phyloP scores from a whole-genome alignment of 2,329 filamentous ascomycete species.

The Clonostachys rosea region DNA sequence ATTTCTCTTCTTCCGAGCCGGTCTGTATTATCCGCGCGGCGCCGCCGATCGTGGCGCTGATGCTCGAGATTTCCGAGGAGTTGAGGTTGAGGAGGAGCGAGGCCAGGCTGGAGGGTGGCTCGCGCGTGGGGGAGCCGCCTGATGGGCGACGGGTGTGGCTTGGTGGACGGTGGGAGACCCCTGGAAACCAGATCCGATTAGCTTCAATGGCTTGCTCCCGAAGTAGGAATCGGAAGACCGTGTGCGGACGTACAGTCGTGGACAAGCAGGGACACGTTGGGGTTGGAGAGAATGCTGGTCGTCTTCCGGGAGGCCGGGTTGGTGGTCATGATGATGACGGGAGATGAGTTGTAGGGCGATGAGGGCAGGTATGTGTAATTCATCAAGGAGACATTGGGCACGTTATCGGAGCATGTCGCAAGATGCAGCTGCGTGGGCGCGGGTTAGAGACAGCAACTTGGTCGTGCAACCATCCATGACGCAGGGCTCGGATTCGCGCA shows the following conservation, averaged over 20 bases:
- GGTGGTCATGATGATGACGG: constrained; percentile 94
- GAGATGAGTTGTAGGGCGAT: constrained; percentile 61
- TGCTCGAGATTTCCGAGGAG: constrained; percentile 78
- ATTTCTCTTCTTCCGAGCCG: constrained; percentile 78
- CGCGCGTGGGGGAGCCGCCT: constrained; percentile 59
- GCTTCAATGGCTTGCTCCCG: not conserved
- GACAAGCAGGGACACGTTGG: constrained; percentile 87
- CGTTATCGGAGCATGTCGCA: constrained; percentile 78
- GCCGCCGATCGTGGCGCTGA: constrained; percentile 93
- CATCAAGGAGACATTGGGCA: constrained; percentile 94
- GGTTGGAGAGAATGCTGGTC: constrained; percentile 77
- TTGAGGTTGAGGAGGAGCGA: constrained; percentile 87
- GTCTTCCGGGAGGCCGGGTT: constrained; percentile 76
- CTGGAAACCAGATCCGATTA: constrained; percentile 17
- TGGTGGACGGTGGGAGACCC: constrained; percentile 88
- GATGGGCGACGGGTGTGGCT: constrained; percentile 58
- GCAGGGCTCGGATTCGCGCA: constrained; percentile 7
- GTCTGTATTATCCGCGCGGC: constrained; percentile 66
- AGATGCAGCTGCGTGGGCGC: constrained; percentile 71
- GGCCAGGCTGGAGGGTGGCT: constrained; percentile 70
- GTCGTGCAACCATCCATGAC: not conserved
- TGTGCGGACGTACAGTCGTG: constrained; percentile 65
- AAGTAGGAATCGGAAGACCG: too few relatives aligned
- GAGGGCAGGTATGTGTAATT: constrained; percentile 95
- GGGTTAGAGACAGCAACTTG: not conserved